Percentiles rank a stretch among this genome's conserved stretches.
Conservation (phyloP, 169 alveolate species). For the Miamiensis avidus region DNA sequence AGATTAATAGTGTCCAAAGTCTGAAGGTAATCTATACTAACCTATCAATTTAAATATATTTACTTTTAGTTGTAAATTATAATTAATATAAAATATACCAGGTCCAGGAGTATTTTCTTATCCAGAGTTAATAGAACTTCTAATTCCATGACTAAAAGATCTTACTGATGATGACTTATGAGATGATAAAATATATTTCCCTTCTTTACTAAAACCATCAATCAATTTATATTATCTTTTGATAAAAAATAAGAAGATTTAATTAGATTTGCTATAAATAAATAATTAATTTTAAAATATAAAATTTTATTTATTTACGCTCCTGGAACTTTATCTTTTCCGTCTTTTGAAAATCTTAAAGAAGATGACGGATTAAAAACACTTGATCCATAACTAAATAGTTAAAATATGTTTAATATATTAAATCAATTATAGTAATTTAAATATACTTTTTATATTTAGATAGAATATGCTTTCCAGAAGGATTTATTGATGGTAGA, state of each 20-base stretch:
- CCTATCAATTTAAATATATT: constrained; percentile 31
- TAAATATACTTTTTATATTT: constrained; percentile 11
- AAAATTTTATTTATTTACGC: background rate
- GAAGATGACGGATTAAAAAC: constrained; percentile 5
- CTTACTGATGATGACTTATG: background rate
- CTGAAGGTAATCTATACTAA: constrained; percentile 70
- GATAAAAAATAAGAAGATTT: background rate
- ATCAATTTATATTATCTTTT: background rate
- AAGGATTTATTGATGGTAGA: constrained; percentile 8
- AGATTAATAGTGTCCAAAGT: constrained; percentile 73
- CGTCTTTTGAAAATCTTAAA: constrained; percentile 6
- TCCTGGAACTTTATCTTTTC: background rate
- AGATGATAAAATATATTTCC: background rate
- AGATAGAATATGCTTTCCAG: constrained; percentile 19
- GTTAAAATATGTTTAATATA: background rate
- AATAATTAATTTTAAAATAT: too few relatives aligned
- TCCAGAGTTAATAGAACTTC: background rate
- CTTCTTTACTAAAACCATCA: background rate
- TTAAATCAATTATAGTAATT: background rate
- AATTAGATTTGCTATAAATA: too few relatives aligned
- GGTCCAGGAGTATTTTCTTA: constrained; percentile 19
- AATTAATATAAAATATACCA: background rate
- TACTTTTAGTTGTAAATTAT: background rate
- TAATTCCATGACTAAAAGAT: background rate
- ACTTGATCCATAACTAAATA: background rate